Conservation (phyloP, 2,329 filamentous ascomycete genomes). For the Hypoxylon sp. region DNA sequence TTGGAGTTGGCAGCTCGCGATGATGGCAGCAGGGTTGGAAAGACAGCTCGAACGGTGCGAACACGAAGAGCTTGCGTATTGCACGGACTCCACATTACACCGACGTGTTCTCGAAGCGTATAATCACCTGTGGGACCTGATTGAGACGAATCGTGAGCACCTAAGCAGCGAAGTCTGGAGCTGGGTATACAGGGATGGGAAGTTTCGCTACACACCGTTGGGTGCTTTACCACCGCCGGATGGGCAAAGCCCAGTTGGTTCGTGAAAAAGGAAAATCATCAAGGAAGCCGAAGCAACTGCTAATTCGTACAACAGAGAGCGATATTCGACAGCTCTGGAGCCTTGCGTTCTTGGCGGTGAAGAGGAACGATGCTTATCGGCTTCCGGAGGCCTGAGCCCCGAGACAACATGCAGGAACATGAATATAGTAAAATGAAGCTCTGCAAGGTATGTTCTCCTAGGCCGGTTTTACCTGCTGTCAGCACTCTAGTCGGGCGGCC, state of each 20-base stretch:
- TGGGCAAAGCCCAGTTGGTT: slow-evolving; percentile 55
- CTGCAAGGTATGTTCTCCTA: slow-evolving; percentile 19
- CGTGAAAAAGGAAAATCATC: slow-evolving; percentile 24
- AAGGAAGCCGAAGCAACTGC: slow-evolving; percentile 1
- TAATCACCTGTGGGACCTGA: slow-evolving; percentile 70
- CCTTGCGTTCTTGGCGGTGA: slow-evolving; percentile 68
- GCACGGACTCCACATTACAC: slow-evolving; percentile 58
- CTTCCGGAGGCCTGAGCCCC: slow-evolving; percentile 9
- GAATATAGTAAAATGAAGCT: slow-evolving; percentile 13
- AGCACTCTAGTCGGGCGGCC: background rate
- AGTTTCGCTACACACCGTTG: slow-evolving; percentile 63
- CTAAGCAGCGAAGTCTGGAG: slow-evolving; percentile 73
- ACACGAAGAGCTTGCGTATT: slow-evolving; percentile 61
- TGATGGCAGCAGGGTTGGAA: slow-evolving; percentile 72
- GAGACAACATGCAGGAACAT: background rate
- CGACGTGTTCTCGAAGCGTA: slow-evolving; percentile 64
- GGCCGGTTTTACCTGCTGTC: background rate
- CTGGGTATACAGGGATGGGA: slow-evolving; percentile 65
- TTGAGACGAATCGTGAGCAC: slow-evolving; percentile 65
- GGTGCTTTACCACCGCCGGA: slow-evolving; percentile 63
- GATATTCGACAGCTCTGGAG: slow-evolving; percentile 70
- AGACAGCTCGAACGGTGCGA: slow-evolving; percentile 67
- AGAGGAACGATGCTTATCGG: slow-evolving; percentile 52
- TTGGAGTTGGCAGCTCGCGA: slow-evolving; percentile 74
- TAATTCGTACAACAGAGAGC: slow-evolving; percentile 56